These are phyloP conservation scores for Singerocomus inundabilis DNA, from an alignment of 1,284 basidiomycete genomes.

Conservation along the genomic window DNA sequence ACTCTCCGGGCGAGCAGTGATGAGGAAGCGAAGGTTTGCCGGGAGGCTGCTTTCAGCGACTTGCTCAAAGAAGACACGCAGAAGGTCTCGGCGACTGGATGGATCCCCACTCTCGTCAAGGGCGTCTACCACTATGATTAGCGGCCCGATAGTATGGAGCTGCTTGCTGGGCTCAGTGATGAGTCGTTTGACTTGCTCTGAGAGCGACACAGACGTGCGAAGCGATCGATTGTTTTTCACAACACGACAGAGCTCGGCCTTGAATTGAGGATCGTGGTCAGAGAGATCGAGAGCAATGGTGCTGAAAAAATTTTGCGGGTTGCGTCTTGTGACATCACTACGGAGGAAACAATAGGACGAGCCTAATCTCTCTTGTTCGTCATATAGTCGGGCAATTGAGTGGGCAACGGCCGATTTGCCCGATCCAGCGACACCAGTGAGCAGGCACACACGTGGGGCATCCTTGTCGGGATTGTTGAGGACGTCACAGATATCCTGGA, in stretches of 20 bases:
- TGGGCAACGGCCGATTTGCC: slow-evolving; percentile 24
- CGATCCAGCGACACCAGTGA: slow-evolving; percentile 23
- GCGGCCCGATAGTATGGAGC: slow-evolving; percentile 17
- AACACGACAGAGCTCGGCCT: slow-evolving; percentile 6
- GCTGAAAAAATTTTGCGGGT: slow-evolving; percentile 24
- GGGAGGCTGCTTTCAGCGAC: slow-evolving; percentile 13
- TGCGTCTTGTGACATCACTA: slow-evolving; percentile 16
- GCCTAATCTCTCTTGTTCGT: slow-evolving; percentile 18
- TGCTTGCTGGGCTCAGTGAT: slow-evolving; percentile 17
- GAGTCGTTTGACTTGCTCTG: slow-evolving; percentile 18
- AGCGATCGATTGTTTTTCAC: slow-evolving; percentile 23
- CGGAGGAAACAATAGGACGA: slow-evolving; percentile 24
- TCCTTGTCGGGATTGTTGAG: slow-evolving; percentile 11
- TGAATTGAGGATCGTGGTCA: slow-evolving; percentile 21
- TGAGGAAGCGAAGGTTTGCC: slow-evolving; percentile 19
- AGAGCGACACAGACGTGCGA: slow-evolving; percentile 14
- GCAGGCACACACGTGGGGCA: slow-evolving; percentile 17
- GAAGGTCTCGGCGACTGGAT: slow-evolving; percentile 10
- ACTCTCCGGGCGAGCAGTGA: slow-evolving; percentile 20
- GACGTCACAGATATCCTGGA: slow-evolving; percentile 17
- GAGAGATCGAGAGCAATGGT: slow-evolving; percentile 22
- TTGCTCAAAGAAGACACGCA: slow-evolving; percentile 10
- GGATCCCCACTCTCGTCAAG: slow-evolving; percentile 26
- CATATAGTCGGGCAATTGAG: slow-evolving; percentile 24
- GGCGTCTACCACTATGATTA: slow-evolving; percentile 21